Base-by-base conservation (phyloP, 1,139 yeast species). In the Geotrichum aggregatum region DNA sequence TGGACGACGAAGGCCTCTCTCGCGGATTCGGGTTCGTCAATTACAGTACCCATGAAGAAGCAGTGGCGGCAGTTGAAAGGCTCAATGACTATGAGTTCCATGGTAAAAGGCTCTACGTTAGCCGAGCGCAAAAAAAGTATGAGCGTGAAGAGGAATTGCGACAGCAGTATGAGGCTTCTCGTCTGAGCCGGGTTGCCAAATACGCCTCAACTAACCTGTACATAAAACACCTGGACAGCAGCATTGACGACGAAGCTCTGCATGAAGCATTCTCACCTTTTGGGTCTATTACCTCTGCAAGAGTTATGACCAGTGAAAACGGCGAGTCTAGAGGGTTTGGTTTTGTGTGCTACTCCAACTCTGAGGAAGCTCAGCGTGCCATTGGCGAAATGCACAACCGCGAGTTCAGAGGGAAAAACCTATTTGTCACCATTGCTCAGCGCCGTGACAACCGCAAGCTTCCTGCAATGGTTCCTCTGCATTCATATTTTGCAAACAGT, bases 261-360 rank as follows among this genome's bases (percentile, higher is more conserved):
- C 83, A 80, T 71, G 96, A 88, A 76, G 96, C 88, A 75, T 92
- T 92, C 71, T 78, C 88, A 67, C 88, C 94, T 62, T 89, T 84
- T 71, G 99, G 99, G 71, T 75, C 86, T 69, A 92, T 94, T 76
- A 88, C 98, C 63, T 87, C 96, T 59, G 97, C 94, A 62, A 89
- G 87, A 77, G 95, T 92, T 63, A 91, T 92, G 97, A 83, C 86
- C 68, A 96, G 88, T 70, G 97, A 91, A 66, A 73, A 82, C 59
- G 97, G 96, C 64, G 89, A 88, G 76, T 88, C 97, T 59, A 91
- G 87, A 79, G 98, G 98, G 63, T 92, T 92, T 71, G 98, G 98
- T 68, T 92, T 92, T 71, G 99, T 89, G 64, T 87, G 96, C 71
- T 89, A 82, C 82, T 82, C 95, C 50, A 75, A 87, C 61, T 91